Conservation (phyloP, 2,329 filamentous ascomycete species). For the Nannizzia gypsea region DNA sequence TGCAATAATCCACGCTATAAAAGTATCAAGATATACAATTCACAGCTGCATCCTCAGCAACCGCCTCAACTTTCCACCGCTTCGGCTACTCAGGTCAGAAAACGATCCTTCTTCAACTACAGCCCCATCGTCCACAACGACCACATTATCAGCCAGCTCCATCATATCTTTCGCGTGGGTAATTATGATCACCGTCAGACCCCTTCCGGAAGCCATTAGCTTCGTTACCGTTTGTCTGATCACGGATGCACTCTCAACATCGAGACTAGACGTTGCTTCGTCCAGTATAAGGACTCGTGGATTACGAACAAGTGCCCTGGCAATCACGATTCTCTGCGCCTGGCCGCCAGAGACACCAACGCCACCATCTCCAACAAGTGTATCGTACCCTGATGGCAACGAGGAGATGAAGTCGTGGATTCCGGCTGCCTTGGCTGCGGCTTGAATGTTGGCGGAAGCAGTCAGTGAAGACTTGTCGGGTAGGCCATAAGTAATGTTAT, state of each 20-base stretch:
- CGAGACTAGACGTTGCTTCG: slow-evolving; percentile 74
- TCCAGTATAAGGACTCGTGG: slow-evolving; percentile 70
- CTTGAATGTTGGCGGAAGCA: slow-evolving; percentile 37
- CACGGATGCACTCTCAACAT: slow-evolving; percentile 52
- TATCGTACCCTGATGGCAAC: slow-evolving; percentile 60
- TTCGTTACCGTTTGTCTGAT: slow-evolving; percentile 51
- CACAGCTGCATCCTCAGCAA: slow-evolving; percentile 27
- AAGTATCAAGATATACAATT: too few relatives aligned
- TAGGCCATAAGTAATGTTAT: slow-evolving; percentile 63
- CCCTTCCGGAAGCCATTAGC: slow-evolving; percentile 36
- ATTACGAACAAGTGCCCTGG: slow-evolving; percentile 59
- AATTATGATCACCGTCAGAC: slow-evolving; percentile 63
- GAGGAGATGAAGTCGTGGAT: slow-evolving; percentile 67
- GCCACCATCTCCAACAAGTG: slow-evolving; percentile 64
- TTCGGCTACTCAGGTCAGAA: slow-evolving; percentile 41
- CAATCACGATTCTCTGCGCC: slow-evolving; percentile 68
- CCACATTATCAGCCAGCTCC: slow-evolving; percentile 59
- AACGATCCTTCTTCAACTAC: slow-evolving; percentile 60
- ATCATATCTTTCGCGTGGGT: slow-evolving; percentile 84
- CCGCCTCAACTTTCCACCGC: slow-evolving; percentile 38
- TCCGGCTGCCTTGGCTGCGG: slow-evolving; percentile 45
- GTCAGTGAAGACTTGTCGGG: slow-evolving; percentile 42
- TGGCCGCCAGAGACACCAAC: slow-evolving; percentile 67
- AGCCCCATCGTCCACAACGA: slow-evolving; percentile 58
- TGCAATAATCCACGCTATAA: not conserved